Percentiles rank a stretch among this genome's conserved stretches.
These are phyloP conservation scores for Parathielavia appendiculata DNA, from an alignment of 495 filamentous ascomycete genomes.

Conservation along the genomic window DNA sequence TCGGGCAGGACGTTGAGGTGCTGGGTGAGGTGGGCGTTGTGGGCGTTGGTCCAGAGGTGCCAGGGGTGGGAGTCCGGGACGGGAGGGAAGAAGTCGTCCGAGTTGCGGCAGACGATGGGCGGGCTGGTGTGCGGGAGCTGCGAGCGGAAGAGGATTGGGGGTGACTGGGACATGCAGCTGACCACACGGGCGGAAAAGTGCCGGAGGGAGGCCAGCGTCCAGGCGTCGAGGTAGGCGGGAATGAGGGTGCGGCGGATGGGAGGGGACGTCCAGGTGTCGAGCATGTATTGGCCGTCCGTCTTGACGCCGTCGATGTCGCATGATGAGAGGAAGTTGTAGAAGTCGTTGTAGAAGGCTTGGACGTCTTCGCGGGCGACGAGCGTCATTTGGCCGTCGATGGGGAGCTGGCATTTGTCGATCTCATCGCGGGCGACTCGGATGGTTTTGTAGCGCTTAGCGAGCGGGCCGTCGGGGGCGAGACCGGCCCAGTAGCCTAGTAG, in stretches of 20 bases:
- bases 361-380: constrained; percentile 70
- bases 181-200: constrained; percentile 75
- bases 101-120: constrained; percentile 70
- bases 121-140: constrained; percentile 66
- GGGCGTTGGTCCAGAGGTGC: constrained; percentile 92
- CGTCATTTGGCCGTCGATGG: constrained; percentile 59
- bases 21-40: constrained; percentile 77
- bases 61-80: constrained; percentile 67
- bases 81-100: constrained; percentile 89
- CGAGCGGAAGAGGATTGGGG: constrained; percentile 77
- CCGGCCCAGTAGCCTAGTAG: constrained; percentile 96
- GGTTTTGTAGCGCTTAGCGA: constrained; percentile 75
- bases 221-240: constrained; percentile 76
- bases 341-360: constrained; percentile 76
- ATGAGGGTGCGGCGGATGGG: constrained; percentile 62
- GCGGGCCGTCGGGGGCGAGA: constrained; percentile 62
- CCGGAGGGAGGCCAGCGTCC: constrained; percentile 68
- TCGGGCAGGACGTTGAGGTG: constrained; percentile 61
- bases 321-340: constrained; percentile 70
- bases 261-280: constrained; percentile 69
- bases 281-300: constrained; percentile 81
- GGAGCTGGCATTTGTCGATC: constrained; percentile 47
- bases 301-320: constrained; percentile 79
- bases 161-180: constrained; percentile 86
- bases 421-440: constrained; percentile 53